Base-by-base conservation (phyloP, 371 early-diverging fungal species). In the Mortierella sp. region DNA sequence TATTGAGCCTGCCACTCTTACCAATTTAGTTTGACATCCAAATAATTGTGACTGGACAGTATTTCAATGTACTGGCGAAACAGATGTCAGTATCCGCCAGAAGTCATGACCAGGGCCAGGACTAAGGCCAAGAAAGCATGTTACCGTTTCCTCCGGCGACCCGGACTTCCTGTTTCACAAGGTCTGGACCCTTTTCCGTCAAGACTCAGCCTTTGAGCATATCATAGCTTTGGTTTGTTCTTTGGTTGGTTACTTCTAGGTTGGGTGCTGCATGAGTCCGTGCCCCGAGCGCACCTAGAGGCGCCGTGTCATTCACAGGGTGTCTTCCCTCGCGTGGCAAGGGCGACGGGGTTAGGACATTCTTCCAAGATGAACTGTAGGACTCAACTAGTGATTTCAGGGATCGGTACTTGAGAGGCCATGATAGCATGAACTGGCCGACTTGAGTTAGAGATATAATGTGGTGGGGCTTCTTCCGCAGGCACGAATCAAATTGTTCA, bases 301-400 rank as follows among this genome's bases (percentile, higher is more conserved):
- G 16, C 5, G 63, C 63, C 22, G 50, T 63, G 21, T 63, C 63
- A 1, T 63, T 48, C 15, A 63, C n/a, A 19, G 10, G 16, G 47
- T 19, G 15, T 1, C 10, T 36, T 45, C 7, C 63, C 63, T 19
- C 63, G 63, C 0, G 63, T 52, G 4, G 32, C 50, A 50, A 63
- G 19, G 3, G 32, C 28, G n/a, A 24, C 19, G 33, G 50, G 63
- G 13, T 36, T 63, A 16, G 63, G 63, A 10, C 63, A 63, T 19
- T 28, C 45, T 33, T 63, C 63, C 40, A 63, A 10, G 19, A 63
- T 33, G 13, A 45, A 48, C 36, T 50, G 47, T 2, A 50, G 15
- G 32, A 50, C 63, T 36, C 40, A 5, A n/a, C 48, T 63, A 6
- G 32, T 48, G 50, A 63, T 50, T 8, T 13, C 45, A 10, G n/a